A percentile compares a stretch with the other conserved stretches of the same genome.
These are phyloP conservation scores for Limnanthes douglasii DNA, from an alignment of 345 rosid genomes.

Conservation along the genomic window DNA sequence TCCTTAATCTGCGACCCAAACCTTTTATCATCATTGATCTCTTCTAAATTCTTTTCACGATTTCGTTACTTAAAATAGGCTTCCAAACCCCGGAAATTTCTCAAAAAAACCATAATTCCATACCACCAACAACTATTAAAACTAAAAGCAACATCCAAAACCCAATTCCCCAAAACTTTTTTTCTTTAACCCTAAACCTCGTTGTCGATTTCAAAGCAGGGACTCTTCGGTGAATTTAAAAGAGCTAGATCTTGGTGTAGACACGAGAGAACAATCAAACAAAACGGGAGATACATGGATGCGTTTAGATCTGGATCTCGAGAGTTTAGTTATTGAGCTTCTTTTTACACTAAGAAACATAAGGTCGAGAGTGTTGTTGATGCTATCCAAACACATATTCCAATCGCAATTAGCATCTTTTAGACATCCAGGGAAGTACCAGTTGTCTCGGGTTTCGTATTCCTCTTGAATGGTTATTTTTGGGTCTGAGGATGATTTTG, in stretches of 20 bases:
- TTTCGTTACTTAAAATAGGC: slow-evolving; percentile 28
- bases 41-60: slow-evolving; percentile 28
- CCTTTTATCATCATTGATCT: slow-evolving; percentile 23
- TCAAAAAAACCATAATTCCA: slow-evolving; percentile 31
- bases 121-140: slow-evolving; percentile 21
- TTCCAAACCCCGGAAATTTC: slow-evolving; percentile 17
- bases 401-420: slow-evolving; percentile 84
- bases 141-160: slow-evolving; percentile 15
- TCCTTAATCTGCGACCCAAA: slow-evolving; percentile 24
- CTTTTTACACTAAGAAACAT: slow-evolving; percentile 53
- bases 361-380: slow-evolving; percentile 84
- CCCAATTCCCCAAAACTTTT: slow-evolving; percentile 4
- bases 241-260: slow-evolving; percentile 42
- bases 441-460: slow-evolving; percentile 24
- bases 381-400: slow-evolving; percentile 66
- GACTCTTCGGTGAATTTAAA: slow-evolving; percentile 13
- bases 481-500: slow-evolving; percentile 21
- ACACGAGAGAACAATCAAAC: slow-evolving; percentile 24
- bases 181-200: slow-evolving; percentile 8
- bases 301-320: slow-evolving; percentile 16
- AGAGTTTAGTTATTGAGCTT: slow-evolving; percentile 53
- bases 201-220: slow-evolving; percentile 30
- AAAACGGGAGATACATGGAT: slow-evolving; percentile 31
- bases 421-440: slow-evolving; percentile 76
- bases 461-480: slow-evolving; percentile 10